Conservation (phyloP, 2,329 filamentous ascomycete genomes). For the Emergomyces pasteurianus region DNA sequence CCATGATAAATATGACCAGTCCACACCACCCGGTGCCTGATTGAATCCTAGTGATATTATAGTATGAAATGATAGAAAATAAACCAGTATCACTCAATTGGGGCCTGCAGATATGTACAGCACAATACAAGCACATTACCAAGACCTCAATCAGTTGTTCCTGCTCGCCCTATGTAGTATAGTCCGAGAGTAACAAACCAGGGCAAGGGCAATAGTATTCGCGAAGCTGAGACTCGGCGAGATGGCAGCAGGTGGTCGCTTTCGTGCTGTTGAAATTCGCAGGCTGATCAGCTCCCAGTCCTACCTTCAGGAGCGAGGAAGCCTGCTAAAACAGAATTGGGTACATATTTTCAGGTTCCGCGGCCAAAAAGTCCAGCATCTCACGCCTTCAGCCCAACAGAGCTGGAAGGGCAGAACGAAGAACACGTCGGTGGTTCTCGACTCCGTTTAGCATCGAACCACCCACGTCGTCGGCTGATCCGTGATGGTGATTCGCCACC, state of each 20-base stretch:
- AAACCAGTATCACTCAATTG: not conserved
- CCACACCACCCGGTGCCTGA: not conserved
- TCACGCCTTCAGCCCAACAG: not conserved
- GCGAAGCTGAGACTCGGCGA: not conserved
- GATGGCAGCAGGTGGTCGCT: not conserved
- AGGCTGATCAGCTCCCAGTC: not conserved
- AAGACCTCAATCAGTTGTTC: not conserved
- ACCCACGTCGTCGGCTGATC: constrained; percentile 3
- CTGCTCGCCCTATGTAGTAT: not conserved
- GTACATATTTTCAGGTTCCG: not conserved
- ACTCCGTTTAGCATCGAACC: not conserved
- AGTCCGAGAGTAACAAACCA: not conserved
- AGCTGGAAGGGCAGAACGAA: constrained; percentile 4
- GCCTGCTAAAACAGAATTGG: not conserved
- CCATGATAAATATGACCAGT: not conserved
- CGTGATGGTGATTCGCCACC: constrained; percentile 7
- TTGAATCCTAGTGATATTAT: not conserved
- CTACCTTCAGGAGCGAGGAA: not conserved
- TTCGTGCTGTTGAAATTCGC: not conserved
- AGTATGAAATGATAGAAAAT: not conserved
- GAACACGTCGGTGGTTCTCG: constrained; percentile 3
- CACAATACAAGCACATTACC: not conserved
- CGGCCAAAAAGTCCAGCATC: not conserved
- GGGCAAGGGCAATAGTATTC: not conserved
- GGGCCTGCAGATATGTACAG: not conserved